Evolutionary conservation across 2,329 filamentous ascomycete genomes (phyloP), one percentile per base, ranked within the genome.

Genomic region (Alternaria sp.): DNA sequence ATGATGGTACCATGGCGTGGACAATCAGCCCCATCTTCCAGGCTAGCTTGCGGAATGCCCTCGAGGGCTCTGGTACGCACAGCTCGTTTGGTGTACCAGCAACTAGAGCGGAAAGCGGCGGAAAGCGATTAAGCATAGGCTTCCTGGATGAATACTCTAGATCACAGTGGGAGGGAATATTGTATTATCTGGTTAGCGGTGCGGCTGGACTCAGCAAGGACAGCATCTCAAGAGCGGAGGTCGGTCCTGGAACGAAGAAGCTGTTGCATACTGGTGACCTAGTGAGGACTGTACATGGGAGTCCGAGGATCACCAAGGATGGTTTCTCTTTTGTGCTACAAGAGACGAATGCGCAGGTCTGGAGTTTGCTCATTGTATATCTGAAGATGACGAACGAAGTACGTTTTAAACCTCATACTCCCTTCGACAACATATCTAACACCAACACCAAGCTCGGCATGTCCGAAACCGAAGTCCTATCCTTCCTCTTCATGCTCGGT

Each of bases 241-340:
- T 82, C 48, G 79, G 80, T 14, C 78, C 81, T 40, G 83, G 90
- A 14, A 96, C 98, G 29, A 96, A 94, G 78, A 87, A 91, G 63
- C 84, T 99, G 40, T 84, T 99, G 46, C 84, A 93, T 66, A 86
- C 88, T 1, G 95, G 95, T 3, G 86, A 90, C 51, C 86, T 98
- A 8, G 93, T 99, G 21, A 88, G 92, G 72, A 79, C 81, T 7
- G 77, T 78, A 34, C 80, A 82, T 42, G 79, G 79, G 24, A 77
- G 79, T 54, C 84, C 92, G 9, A 87, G 86, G 53, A 99, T 99
- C 70, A 99, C 95, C 0, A 89, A 97, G 73, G 88, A 91, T 3
- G 95, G 95, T 7, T 99, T 99, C 75, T 93, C 92, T 0, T 99
- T 99, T 72, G 83, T 99, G 56, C 83, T 99, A 8, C 94, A 98